Base-by-base conservation (phyloP, 1,284 basidiomycete genomes). In the Acaromyces ingoldii region DNA sequence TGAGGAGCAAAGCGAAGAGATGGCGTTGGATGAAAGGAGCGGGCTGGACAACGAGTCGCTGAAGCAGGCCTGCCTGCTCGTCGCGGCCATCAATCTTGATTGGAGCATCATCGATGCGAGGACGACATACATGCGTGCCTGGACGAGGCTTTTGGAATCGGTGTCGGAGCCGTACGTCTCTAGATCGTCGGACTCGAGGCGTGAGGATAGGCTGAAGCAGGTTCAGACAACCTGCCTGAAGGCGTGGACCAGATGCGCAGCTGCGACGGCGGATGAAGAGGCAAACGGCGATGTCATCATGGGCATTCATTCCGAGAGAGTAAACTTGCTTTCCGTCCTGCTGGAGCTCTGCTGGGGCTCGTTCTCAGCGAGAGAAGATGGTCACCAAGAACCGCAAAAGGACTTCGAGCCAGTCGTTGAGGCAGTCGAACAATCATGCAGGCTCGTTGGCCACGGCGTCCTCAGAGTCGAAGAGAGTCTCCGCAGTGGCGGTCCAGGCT, bases 241-340 rank as follows among this genome's bases (percentile, higher is more conserved):
- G 1, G 41, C 53, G 6, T 68, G 66, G 66, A 61, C 55, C 3
- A 40, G 44, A 5, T 53, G 61, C 11, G 63, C 62, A 2, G 64
- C 51, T 21, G 44, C 62, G 2, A 82, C 91, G 24, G 82, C 88
- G 0, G 75, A 77, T 15, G 91, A 92, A 76, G 80, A 78, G 40
- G 81, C 88, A 21, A 81, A 79, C 4, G 91, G 90, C 1, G 86
- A 91, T 58, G 85, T 91, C 80, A 89, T 91, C 84, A 81, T 85
- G 0, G 82, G 83, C 1, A 84, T 91, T 25, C 89, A 95, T 65
- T 81, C 83, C 1, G 83, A 86, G 22, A 81, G 89, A 29, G 77
- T 95, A 6, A 82, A 82, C 5, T 79, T 93, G 5, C 78, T 95
- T 1, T 80, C 89, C 13, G 82, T 84, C 0, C 74, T 92, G 45